Percentiles rank a stretch among this genome's conserved stretches.
These are phyloP conservation scores for Epichloe elymi DNA, from an alignment of 2,329 filamentous ascomycete species.

Conservation along the genomic window DNA sequence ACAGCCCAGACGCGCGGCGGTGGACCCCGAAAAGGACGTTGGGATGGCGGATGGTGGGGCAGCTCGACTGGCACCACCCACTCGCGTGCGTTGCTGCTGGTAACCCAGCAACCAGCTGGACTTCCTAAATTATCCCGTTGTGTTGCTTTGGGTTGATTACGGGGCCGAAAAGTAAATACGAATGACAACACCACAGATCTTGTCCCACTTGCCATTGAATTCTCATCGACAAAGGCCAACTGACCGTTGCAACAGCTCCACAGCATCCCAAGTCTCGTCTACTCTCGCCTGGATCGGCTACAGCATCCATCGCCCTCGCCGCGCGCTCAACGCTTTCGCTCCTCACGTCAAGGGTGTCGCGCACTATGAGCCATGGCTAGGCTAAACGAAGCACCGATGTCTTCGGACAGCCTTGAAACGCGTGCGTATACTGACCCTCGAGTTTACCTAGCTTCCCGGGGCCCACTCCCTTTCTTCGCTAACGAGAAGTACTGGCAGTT, in stretches of 20 bases:
- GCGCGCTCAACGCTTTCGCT: background rate
- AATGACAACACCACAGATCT: constrained; percentile 18
- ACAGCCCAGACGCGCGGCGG: background rate
- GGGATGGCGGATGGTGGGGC: constrained; percentile 13
- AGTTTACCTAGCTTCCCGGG: background rate
- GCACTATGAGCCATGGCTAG: constrained; percentile 54
- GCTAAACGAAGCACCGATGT: constrained; percentile 60
- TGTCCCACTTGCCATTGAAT: background rate
- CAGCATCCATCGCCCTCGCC: background rate
- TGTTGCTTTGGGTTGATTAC: constrained; percentile 13
- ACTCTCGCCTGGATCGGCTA: background rate
- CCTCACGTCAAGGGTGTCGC: constrained; percentile 7
- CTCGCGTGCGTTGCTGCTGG: constrained; percentile 11
- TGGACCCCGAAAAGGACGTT: background rate
- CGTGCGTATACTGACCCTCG: constrained; percentile 35
- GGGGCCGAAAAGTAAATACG: constrained; percentile 19
- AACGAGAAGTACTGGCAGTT: constrained; percentile 34
- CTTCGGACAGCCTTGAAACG: constrained; percentile 57
- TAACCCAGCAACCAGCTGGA: constrained; percentile 17
- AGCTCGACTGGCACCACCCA: constrained; percentile 3
- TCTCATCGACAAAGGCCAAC: constrained; percentile 4
- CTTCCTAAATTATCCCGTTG: background rate
- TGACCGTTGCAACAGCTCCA: constrained; percentile 1
- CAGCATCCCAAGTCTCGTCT: background rate
- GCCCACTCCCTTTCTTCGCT: background rate